These are phyloP conservation scores for Astrothelium subdiscretum DNA, from an alignment of 495 filamentous ascomycete genomes.

Conservation along the genomic window DNA sequence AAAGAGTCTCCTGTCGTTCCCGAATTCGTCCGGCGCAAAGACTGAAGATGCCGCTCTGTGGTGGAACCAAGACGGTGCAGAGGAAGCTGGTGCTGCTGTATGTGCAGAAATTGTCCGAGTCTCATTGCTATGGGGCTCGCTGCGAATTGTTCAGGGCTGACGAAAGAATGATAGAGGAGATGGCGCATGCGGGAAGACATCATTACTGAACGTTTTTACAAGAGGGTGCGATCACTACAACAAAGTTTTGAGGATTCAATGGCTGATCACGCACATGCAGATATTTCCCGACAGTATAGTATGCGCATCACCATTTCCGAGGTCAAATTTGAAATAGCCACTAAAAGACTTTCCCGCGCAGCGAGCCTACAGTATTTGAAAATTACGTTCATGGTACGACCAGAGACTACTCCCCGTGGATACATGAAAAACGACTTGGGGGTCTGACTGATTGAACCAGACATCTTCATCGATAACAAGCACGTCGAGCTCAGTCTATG, in stretches of 20 bases:
- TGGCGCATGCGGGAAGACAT: conserved; percentile 96
- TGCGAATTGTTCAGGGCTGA: conserved; percentile 4
- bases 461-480: conserved; percentile 93
- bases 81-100: conserved; percentile 96
- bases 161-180: conserved; percentile 57
- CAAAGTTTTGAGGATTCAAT: background rate
- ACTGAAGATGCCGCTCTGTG: conserved; percentile 50
- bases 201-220: conserved; percentile 93
- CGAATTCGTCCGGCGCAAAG: background rate
- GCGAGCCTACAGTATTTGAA: conserved; percentile 96
- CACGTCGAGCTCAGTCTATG: conserved; percentile 96
- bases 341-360: conserved; percentile 28
- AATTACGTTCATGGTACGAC: conserved; percentile 91
- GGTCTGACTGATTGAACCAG: conserved; percentile 30
- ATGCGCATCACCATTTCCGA: conserved; percentile 23
- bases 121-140: background rate
- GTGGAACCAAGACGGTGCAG: conserved; percentile 69
- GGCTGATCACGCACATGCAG: conserved; percentile 32
- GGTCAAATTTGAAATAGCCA: background rate
- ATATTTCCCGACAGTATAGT: conserved; percentile 97
- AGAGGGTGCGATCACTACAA: conserved; percentile 56
- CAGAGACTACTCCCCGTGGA: background rate
- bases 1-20: conserved; percentile 22
- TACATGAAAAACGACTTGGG: background rate
- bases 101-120: conserved; percentile 29